Percentiles rank a stretch among this genome's conserved stretches.
Evolutionary conservation across 768 basidiomycete species (phyloP).

Genomic region (Daedalea quercina): DNA sequence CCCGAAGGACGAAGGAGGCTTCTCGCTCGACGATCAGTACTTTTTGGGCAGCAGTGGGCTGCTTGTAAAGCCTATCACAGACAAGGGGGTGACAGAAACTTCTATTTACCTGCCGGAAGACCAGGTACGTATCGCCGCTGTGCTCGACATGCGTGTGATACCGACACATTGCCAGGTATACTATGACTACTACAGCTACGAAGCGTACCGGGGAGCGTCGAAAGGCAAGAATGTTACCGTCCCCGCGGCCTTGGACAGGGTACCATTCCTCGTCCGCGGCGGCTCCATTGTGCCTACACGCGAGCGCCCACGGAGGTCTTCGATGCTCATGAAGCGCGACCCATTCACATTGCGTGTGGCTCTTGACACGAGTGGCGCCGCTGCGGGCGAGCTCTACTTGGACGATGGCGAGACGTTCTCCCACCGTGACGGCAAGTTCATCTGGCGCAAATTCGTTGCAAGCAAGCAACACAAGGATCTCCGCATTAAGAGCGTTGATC

Average conservation of each 20-base stretch:
- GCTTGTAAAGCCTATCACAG: conserved; percentile 86
- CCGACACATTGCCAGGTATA: conserved; percentile 51
- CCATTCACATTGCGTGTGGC: conserved; percentile 91
- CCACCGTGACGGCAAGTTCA: conserved; percentile 68
- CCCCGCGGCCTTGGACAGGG: conserved; percentile 69
- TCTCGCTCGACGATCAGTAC: conserved; percentile 89
- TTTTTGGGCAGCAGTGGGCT: conserved; percentile 85
- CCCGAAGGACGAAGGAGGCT: conserved; percentile 84
- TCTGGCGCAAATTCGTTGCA: conserved; percentile 77
- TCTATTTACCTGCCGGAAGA: conserved; percentile 84
- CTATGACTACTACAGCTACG: conserved; percentile 85
- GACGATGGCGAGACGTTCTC: conserved; percentile 88
- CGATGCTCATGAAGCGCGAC: conserved; percentile 83
- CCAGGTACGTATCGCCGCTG: conserved; percentile 42
- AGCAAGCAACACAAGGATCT: conserved; percentile 42
- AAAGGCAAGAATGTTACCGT: conserved; percentile 67
- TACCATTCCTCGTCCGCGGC: conserved; percentile 85
- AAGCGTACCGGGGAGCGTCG: conserved; percentile 58
- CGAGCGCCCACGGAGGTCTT: conserved; percentile 80
- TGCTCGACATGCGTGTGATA: not conserved
- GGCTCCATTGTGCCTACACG: conserved; percentile 87
- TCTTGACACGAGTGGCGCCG: conserved; percentile 49
- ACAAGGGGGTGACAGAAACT: conserved; percentile 59
- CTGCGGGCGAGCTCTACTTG: conserved; percentile 84
- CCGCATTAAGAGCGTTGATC: conserved; percentile 43